These are phyloP conservation scores for Phytophthora fragariae DNA, from an alignment of 352 stramenopile genomes.

Conservation along the genomic window DNA sequence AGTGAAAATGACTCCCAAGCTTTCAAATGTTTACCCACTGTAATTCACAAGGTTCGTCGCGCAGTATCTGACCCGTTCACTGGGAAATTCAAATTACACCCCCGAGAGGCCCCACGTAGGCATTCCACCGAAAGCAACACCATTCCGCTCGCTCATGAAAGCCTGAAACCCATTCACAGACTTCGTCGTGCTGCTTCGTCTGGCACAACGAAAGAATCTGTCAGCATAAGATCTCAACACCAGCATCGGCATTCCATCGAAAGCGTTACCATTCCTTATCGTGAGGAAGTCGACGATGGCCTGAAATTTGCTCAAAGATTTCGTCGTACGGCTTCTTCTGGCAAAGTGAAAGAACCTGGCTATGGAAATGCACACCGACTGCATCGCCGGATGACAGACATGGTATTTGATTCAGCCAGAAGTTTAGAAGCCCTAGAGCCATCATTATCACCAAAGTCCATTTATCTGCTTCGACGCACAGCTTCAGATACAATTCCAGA, in stretches of 20 bases:
- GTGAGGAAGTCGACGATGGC: neutral
- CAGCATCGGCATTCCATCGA: neutral
- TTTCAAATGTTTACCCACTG: neutral
- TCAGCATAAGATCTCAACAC: neutral
- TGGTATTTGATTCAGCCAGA: neutral
- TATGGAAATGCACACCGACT: neutral
- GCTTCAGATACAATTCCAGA: slow-evolving; percentile 26
- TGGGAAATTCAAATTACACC: neutral
- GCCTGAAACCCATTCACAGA: neutral
- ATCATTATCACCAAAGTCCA: neutral
- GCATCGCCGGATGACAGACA: slow-evolving; percentile 1
- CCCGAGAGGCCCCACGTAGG: neutral
- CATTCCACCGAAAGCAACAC: neutral
- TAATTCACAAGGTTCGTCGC: slow-evolving; percentile 1
- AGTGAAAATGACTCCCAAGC: neutral
- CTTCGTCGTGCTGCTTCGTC: slow-evolving; percentile 4
- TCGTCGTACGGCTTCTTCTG: slow-evolving; percentile 2
- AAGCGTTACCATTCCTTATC: neutral
- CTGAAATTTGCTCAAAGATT: slow-evolving; percentile 1
- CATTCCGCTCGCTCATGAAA: neutral
- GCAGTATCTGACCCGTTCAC: slow-evolving; percentile 3
- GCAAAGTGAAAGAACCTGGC: neutral
- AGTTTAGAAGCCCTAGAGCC: neutral
- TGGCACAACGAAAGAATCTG: neutral
- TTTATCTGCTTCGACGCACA: slow-evolving; percentile 19